phyloP scores from a whole-genome alignment of 2,329 filamentous ascomycete genomes.

The Aspergillus sp. region DNA sequence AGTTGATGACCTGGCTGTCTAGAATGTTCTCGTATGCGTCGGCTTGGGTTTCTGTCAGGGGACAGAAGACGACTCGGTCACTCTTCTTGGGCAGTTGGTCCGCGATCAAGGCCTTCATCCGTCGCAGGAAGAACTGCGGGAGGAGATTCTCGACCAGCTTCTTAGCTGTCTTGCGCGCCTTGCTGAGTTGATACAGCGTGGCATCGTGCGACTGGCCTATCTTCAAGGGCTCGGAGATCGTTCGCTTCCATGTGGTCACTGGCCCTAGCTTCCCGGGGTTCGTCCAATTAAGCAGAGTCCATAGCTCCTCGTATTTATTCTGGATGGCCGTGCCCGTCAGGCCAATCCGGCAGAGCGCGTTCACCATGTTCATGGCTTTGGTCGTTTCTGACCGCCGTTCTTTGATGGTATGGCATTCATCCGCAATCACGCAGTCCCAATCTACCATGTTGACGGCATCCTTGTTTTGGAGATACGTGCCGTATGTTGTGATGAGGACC shows the following conservation, averaged over 20 bases:
- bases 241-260: constrained; percentile 65
- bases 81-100: constrained; percentile 91
- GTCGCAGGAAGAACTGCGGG: constrained; percentile 79
- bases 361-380: constrained; percentile 79
- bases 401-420: constrained; percentile 89
- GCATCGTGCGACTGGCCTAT: constrained; percentile 90
- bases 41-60: constrained; percentile 70
- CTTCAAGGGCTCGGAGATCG: constrained; percentile 70
- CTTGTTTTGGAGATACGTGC: constrained; percentile 72
- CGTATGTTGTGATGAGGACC: constrained; percentile 90
- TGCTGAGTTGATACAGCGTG: constrained; percentile 70
- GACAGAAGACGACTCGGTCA: constrained; percentile 90
- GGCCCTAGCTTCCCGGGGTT: constrained; percentile 68
- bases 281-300: constrained; percentile 94
- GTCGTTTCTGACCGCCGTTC: constrained; percentile 69
- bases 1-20: constrained; percentile 59
- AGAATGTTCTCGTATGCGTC: constrained; percentile 77
- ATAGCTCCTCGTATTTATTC: constrained; percentile 95
- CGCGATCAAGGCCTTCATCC: constrained; percentile 88
- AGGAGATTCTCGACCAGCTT: constrained; percentile 80
- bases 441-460: constrained; percentile 71
- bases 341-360: constrained; percentile 84
- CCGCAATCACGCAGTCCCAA: constrained; percentile 91
- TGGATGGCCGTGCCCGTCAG: constrained; percentile 94
- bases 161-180: constrained; percentile 70